phyloP scores from a whole-genome alignment of 768 basidiomycete genomes.

The Mycena olivaceomarginata region DNA sequence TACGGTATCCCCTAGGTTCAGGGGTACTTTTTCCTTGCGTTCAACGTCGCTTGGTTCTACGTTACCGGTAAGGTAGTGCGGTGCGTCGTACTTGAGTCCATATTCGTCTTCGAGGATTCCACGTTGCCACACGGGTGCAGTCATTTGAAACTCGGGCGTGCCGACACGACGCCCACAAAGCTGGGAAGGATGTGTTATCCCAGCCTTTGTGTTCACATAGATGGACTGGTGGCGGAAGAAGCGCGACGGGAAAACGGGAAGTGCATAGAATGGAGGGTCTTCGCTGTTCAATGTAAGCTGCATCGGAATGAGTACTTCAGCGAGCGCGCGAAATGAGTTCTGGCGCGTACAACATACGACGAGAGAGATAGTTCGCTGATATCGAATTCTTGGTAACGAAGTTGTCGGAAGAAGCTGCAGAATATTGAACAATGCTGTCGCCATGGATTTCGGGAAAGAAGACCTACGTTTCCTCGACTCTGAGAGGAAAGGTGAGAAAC shows the following conservation, averaged over 20 bases:
- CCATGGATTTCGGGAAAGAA: neutral
- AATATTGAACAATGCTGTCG: neutral
- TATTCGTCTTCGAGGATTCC: conserved; percentile 46
- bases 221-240: conserved; percentile 48
- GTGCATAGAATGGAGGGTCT: conserved; percentile 43
- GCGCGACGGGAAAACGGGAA: conserved; percentile 44
- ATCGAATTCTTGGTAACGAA: conserved; percentile 45
- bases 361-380: conserved; percentile 44
- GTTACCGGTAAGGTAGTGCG: conserved; percentile 39
- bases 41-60: conserved; percentile 40
- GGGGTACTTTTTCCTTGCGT: conserved; percentile 45
- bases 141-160: conserved; percentile 48
- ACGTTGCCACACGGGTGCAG: conserved; percentile 46
- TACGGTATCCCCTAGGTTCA: conserved; percentile 40
- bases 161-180: conserved; percentile 42
- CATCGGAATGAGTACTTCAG: too few species aligned
- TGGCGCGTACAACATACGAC: conserved; percentile 36
- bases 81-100: conserved; percentile 38
- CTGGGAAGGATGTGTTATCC: conserved; percentile 39
- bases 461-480: conserved; percentile 43
- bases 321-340: too few species aligned
- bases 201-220: conserved; percentile 42
- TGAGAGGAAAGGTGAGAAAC: neutral
- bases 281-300: conserved; percentile 40
- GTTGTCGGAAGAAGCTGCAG: conserved; percentile 44